These are phyloP conservation scores for Eimeria mitis DNA, from an alignment of 169 alveolate genomes.

Conservation along the genomic window DNA sequence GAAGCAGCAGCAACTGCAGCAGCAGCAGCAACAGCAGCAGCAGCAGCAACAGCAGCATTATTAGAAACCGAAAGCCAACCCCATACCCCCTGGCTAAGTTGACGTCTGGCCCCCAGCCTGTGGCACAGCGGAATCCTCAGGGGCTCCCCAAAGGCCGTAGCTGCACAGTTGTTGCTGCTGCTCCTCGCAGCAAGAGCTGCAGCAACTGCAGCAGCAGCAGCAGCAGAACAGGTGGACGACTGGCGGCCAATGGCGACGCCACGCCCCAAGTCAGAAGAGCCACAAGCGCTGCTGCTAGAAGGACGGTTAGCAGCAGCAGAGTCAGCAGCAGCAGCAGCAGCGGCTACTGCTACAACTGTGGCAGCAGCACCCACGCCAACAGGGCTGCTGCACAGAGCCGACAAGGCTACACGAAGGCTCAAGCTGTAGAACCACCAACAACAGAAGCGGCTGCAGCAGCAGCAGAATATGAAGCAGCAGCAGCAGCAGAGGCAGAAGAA, in stretches of 20 bases:
- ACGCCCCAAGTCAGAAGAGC: not conserved
- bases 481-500: not conserved
- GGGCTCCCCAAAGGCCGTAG: not conserved
- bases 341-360: not conserved
- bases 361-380: not conserved
- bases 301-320: not conserved
- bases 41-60: not conserved
- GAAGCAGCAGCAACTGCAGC: not conserved
- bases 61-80: constrained; percentile 9
- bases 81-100: not conserved
- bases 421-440: not conserved
- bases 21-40: constrained; percentile 27
- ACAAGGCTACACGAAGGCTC: not conserved
- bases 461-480: not conserved
- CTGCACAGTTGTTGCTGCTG: constrained; percentile 14
- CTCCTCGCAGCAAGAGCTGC: constrained; percentile 31
- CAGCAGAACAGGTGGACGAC: not conserved
- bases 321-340: not conserved
- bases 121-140: not conserved
- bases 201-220: constrained; percentile 23
- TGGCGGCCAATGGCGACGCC: not conserved
- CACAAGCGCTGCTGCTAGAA: constrained; percentile 33
- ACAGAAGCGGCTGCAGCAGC: constrained; percentile 13
- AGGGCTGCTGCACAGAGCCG: not conserved
- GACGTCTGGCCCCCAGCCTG: not conserved